These are phyloP conservation scores for Pinus albicaulis DNA, from an alignment of 75 land plant genomes.

Conservation along the genomic window DNA sequence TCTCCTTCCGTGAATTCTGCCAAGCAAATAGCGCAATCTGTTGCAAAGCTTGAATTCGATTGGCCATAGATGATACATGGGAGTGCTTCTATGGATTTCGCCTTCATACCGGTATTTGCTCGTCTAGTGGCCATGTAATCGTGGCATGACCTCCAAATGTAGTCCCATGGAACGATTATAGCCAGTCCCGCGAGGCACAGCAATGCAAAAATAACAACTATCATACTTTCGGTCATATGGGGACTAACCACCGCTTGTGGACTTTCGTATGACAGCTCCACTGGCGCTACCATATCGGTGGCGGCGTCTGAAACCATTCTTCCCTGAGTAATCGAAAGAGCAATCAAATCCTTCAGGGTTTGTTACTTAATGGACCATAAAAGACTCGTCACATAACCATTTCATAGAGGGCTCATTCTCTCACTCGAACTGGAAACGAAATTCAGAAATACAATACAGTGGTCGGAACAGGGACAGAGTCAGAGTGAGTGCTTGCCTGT, in stretches of 20 bases:
- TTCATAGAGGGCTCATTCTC: too few species aligned
- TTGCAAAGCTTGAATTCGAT: not conserved
- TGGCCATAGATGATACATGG: not conserved
- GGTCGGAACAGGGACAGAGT: too few species aligned
- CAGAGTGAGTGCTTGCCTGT: too few species aligned
- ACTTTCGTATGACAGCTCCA: not conserved
- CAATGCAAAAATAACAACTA: not conserved
- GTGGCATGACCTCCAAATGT: not conserved
- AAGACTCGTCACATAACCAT: too few species aligned
- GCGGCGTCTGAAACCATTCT: not conserved
- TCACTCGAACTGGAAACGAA: too few species aligned
- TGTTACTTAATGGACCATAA: too few species aligned
- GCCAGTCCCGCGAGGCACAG: not conserved
- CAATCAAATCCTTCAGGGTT: too few species aligned
- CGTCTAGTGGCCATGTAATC: not conserved
- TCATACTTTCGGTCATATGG: not conserved
- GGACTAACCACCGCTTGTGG: not conserved
- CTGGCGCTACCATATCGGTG: not conserved
- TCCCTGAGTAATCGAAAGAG: not conserved
- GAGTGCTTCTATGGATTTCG: not conserved
- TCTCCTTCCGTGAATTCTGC: conserved; percentile 53
- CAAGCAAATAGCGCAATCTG: conserved; percentile 65
- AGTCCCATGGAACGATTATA: not conserved
- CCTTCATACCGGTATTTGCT: not conserved
- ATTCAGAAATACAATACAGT: too few species aligned